Base-by-base conservation (phyloP, 441 rosid species). In the Francoa sonchifolia region DNA sequence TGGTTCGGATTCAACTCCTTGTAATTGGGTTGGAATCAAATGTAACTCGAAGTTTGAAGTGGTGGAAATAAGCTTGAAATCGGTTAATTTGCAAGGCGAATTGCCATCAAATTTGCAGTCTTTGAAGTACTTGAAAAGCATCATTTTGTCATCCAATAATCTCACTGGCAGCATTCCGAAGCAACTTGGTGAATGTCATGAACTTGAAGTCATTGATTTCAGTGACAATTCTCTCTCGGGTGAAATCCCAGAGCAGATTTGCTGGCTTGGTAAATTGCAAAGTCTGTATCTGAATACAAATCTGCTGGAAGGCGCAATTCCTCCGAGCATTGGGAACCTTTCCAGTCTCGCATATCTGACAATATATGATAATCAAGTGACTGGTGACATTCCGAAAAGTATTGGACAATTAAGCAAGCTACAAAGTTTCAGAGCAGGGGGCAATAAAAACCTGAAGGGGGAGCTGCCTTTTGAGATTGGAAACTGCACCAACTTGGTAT, bases 401-500 rank as follows among this genome's bases (percentile, higher is more conserved):
- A 69, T 84, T 17, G 94, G 86, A 55, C 69, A 51, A 4, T 66
- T 85, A 59, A 72, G 63, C 44, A 69, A 48, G 56, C 67, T 89
- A 1, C 42, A 75, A 48, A 62, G 67, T 45, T 54, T 89, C 25
- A 61, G 94, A 49, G 89, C 78, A 0, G 96, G 98, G 7, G 98
- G 98, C 39, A 89, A 89, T 50, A 80, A 75, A 44, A 82, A 89
- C 57, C 61, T 89, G 0, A 64, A 70, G 32, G 98, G 98, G 3
- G 86, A 82, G 80, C 65, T 85, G 54, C 94, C 96, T 22, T 47
- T 45, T 66, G 94, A 82, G 77, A 89, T 89, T 39, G 95, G 96
- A 0, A 82, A 79, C 45, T 89, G 94, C 74, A 71, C 61, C 55
- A 71, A 47, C 57, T 71, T 89, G 66, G 71, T 79, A 9, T 63